Evolutionary conservation across 2,329 filamentous ascomycete genomes (phyloP), one percentile per base, ranked within the genome.

Genomic region (Bertia moriformis): DNA sequence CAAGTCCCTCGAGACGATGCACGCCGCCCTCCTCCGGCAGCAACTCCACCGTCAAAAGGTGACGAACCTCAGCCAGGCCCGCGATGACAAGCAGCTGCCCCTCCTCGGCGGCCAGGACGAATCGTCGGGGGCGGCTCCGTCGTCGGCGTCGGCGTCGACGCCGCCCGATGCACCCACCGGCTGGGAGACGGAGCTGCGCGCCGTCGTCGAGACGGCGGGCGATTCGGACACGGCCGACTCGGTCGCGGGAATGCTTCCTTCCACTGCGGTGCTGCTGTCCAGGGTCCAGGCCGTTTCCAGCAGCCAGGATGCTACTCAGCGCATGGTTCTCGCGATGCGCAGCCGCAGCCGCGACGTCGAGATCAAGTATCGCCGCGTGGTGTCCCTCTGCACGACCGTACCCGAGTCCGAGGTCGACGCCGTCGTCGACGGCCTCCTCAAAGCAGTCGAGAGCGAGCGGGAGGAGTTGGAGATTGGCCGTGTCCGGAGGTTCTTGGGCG

Each of bases 391-490:
- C 54, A 93, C 87, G 0, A 78, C 77, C 5, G 83, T 88, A 22
- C 70, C 75, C 1, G 86, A 93, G 44, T 68, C 70, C 5, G 73
- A 85, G 42, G 83, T 96, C 13, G 91, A 96, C 48, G 73, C 74
- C 41, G 73, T 87, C 39, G 67, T 95, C 0, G 83, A 86, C 39
- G 77, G 78, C 2, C 64, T 98, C 33, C 73, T 93, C 37, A 77
- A 84, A 44, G 91, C 91, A 2, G 82, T 96, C 2, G 89, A 94
- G 59, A 93, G 87, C 51, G 88, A 95, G 55, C 73, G 69, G 40
- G 72, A 75, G 4, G 81, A 84, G 49, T 64, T 86, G 1, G 85
- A 93, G 52, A 75, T 89, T 5, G 75, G 73, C 0, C 65, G 86
- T 5, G 82, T 93, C 12, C 68, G 82, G 48, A 75, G 87, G 39